Conservation (phyloP, 2,329 filamentous ascomycete genomes). For the Corniculantispora saksenae region DNA sequence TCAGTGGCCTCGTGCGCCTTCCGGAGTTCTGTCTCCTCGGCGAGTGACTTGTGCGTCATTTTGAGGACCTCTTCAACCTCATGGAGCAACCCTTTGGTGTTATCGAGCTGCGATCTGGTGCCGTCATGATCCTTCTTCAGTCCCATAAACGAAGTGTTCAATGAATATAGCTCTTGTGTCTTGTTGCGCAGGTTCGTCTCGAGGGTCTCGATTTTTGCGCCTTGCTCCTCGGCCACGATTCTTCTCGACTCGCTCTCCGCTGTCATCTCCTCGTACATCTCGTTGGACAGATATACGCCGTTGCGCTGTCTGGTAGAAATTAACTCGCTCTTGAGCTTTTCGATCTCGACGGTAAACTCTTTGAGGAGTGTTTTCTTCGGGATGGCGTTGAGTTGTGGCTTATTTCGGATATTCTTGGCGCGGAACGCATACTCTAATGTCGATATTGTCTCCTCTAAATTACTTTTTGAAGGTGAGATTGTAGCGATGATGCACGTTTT, state of each 20-base stretch:
- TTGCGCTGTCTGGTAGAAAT: conserved; percentile 92
- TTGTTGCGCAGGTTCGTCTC: conserved; percentile 91
- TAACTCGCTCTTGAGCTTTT: conserved; percentile 90
- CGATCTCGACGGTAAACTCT: conserved; percentile 90
- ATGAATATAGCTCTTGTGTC: conserved; percentile 83
- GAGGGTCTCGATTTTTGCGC: conserved; percentile 87
- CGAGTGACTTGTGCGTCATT: conserved; percentile 73
- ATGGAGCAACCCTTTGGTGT: conserved; percentile 78
- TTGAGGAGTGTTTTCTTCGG: conserved; percentile 90
- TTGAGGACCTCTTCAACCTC: conserved; percentile 84
- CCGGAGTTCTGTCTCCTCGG: conserved; percentile 76
- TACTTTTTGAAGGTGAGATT: conserved; percentile 89
- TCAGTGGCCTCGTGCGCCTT: conserved; percentile 88
- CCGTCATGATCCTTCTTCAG: conserved; percentile 88
- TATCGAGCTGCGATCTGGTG: conserved; percentile 69
- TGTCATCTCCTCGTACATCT: conserved; percentile 87
- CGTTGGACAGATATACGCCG: conserved; percentile 88
- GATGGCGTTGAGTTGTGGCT: conserved; percentile 89
- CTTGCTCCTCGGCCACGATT: conserved; percentile 89
- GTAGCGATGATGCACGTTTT: conserved; percentile 99
- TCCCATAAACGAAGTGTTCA: conserved; percentile 84
- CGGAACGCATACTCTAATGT: conserved; percentile 97
- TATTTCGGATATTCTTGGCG: conserved; percentile 98
- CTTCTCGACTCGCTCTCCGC: conserved; percentile 88
- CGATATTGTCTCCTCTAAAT: conserved; percentile 96